phyloP scores from a whole-genome alignment of 2,329 filamentous ascomycete species.

The Aureobasidium lini region DNA sequence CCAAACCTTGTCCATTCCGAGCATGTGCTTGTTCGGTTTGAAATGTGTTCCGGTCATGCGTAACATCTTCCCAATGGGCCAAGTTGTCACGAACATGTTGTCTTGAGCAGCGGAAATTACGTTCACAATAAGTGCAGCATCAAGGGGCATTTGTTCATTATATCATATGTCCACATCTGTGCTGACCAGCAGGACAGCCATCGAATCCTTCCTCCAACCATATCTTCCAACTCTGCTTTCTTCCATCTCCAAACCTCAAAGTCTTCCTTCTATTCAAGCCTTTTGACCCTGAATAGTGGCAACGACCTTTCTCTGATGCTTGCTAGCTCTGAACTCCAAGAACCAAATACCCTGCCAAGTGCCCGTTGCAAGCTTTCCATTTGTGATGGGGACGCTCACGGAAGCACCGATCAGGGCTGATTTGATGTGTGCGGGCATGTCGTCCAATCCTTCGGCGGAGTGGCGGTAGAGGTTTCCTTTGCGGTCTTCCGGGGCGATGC shows the following conservation, averaged over 20 bases:
- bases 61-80: too few relatives aligned
- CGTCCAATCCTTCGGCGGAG: conserved; percentile 77
- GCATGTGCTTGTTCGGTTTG: too few relatives aligned
- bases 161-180: too few relatives aligned
- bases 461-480: conserved; percentile 68
- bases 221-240: neutral
- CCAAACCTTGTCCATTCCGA: neutral
- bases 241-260: neutral
- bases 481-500: conserved; percentile 75
- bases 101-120: too few relatives aligned
- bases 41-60: too few relatives aligned
- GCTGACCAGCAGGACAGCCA: too few relatives aligned
- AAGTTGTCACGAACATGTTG: too few relatives aligned
- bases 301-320: conserved; percentile 73
- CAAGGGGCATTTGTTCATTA: too few relatives aligned
- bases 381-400: conserved; percentile 81
- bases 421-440: conserved; percentile 98
- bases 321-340: conserved; percentile 72
- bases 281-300: conserved; percentile 91
- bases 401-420: conserved; percentile 81
- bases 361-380: conserved; percentile 66
- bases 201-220: too few relatives aligned
- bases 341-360: conserved; percentile 94
- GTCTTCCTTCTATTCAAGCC: conserved; percentile 26
- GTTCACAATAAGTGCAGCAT: too few relatives aligned